phyloP scores from a whole-genome alignment of 768 basidiomycete genomes.

The Trichaptum fuscoviolaceum region DNA sequence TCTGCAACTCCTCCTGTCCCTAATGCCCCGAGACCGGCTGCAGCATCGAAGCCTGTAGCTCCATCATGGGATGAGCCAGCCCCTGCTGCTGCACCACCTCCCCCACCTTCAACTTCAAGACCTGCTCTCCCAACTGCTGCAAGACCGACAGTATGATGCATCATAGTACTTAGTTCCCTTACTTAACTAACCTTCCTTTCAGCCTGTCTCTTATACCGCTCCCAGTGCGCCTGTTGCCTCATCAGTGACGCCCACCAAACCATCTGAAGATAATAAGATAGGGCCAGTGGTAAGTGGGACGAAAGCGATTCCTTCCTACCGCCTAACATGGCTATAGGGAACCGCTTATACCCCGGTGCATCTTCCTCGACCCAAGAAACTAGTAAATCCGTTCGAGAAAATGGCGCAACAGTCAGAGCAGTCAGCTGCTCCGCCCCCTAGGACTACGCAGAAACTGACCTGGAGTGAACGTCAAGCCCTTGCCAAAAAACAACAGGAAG shows the following conservation, averaged over 20 bases:
- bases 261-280: conserved; percentile 76
- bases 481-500: conserved; percentile 82
- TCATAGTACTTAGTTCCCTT: neutral
- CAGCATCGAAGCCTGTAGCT: conserved; percentile 34
- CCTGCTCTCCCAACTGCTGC: conserved; percentile 38
- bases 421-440: conserved; percentile 22
- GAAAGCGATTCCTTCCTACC: neutral
- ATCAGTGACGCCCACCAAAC: conserved; percentile 55
- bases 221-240: conserved; percentile 29
- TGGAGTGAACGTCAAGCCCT: conserved; percentile 92
- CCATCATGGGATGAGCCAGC: conserved; percentile 59
- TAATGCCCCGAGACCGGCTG: conserved; percentile 40
- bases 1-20: conserved; percentile 29
- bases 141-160: conserved; percentile 29
- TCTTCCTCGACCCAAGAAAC: conserved; percentile 78
- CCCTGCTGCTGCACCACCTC: conserved; percentile 31
- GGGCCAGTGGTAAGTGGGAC: conserved; percentile 52
- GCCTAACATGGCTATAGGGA: conserved; percentile 33
- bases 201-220: neutral
- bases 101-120: conserved; percentile 41
- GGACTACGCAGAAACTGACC: conserved; percentile 71
- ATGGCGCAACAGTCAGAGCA: conserved; percentile 46
- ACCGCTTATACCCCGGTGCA: conserved; percentile 87
- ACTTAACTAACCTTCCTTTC: neutral
- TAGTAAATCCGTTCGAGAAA: conserved; percentile 77